A percentile compares a stretch with the other conserved stretches of the same genome.
These are phyloP conservation scores for Penicillium salamii DNA, from an alignment of 495 filamentous ascomycete genomes.

Conservation along the genomic window DNA sequence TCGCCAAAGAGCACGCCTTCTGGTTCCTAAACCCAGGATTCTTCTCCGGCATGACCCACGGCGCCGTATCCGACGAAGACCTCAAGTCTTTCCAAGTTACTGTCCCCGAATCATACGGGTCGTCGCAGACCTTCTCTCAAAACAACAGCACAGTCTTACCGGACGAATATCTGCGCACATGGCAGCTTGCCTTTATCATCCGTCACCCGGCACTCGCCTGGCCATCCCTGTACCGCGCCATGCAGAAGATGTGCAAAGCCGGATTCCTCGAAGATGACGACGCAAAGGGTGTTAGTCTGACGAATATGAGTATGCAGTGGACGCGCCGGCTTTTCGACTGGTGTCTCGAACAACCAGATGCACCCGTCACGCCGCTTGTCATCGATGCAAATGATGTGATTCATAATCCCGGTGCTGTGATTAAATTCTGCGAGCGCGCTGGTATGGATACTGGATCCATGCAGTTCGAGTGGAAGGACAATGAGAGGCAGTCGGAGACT, in stretches of 20 bases:
- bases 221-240: conserved; percentile 34
- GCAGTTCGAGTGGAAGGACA: conserved; percentile 36
- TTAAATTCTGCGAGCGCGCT: conserved; percentile 26
- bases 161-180: conserved; percentile 36
- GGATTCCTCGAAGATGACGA: conserved; percentile 13
- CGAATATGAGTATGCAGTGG: conserved; percentile 32
- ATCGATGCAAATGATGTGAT: conserved; percentile 48
- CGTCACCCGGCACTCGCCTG: conserved; percentile 42
- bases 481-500: conserved; percentile 1
- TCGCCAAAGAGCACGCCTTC: conserved; percentile 41
- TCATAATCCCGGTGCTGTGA: conserved; percentile 26
- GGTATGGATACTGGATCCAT: conserved; percentile 33
- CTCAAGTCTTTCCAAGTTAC: background rate
- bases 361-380: conserved; percentile 27
- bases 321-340: conserved; percentile 34
- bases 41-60: background rate
- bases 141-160: conserved; percentile 39
- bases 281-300: conserved; percentile 5
- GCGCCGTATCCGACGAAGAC: background rate
- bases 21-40: conserved; percentile 16
- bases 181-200: conserved; percentile 39
- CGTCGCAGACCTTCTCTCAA: conserved; percentile 17
- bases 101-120: conserved; percentile 8
- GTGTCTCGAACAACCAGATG: conserved; percentile 16
- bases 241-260: conserved; percentile 14